Percentiles rank a stretch among this genome's conserved stretches.
Conservation (phyloP, 257 asterid genomes). For the Solanum paucissectum region DNA sequence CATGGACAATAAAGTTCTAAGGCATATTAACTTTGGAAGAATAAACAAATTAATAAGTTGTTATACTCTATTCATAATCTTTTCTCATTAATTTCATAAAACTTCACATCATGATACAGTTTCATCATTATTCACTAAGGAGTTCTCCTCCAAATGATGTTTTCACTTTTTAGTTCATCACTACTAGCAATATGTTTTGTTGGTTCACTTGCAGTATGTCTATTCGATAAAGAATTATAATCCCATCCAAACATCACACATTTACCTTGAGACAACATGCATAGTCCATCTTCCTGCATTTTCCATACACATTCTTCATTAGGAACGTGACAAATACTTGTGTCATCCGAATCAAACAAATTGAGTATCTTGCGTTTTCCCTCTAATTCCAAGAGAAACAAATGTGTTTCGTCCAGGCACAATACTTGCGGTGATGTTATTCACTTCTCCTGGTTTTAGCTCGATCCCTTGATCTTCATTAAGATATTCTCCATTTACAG, state of each 20-base stretch:
- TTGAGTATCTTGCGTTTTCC: background rate
- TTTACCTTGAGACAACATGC: background rate
- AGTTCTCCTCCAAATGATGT: background rate
- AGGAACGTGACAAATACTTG: background rate
- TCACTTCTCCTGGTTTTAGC: background rate
- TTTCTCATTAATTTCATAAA: background rate
- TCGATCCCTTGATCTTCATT: no score
- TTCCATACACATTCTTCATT: background rate
- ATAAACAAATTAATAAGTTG: background rate
- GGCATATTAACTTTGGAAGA: background rate
- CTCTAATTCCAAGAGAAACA: background rate
- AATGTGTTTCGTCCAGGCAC: background rate
- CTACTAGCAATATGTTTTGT: background rate
- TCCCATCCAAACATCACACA: background rate
- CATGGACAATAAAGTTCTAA: background rate
- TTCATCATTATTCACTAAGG: background rate
- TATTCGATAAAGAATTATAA: background rate
- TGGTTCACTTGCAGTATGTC: background rate
- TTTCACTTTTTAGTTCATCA: background rate
- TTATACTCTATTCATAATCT: background rate
- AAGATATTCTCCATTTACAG: no score
- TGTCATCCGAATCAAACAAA: background rate
- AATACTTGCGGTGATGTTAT: background rate
- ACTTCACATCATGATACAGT: background rate
- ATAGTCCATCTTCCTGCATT: background rate